A percentile compares a stretch with the other conserved stretches of the same genome.
Evolutionary conservation across 805 yeast genomes (phyloP).

Genomic region (Diddensiella transvaalensis): DNA sequence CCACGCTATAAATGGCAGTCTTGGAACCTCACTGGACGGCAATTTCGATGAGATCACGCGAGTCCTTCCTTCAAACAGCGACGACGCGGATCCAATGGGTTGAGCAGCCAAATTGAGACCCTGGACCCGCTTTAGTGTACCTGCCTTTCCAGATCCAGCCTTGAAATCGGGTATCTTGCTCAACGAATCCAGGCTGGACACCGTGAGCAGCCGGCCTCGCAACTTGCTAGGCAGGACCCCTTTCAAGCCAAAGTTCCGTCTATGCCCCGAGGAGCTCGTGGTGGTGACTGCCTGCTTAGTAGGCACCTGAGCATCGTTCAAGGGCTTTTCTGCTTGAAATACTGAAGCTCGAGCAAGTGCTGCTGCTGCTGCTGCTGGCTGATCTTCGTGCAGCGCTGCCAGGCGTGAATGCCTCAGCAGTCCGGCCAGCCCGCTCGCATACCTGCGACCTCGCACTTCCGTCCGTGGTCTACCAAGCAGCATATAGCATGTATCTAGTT

Average conservation of each 20-base stretch:
- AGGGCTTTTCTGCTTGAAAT: too few species aligned
- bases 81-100: background rate
- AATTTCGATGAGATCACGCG: background rate
- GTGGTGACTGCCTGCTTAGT: conserved; percentile 46
- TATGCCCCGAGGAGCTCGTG: conserved; percentile 54
- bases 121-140: conserved; percentile 62
- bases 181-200: conserved; percentile 63
- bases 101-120: conserved; percentile 46
- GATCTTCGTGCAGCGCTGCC: conserved; percentile 1
- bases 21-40: background rate
- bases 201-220: conserved; percentile 56
- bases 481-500: too few species aligned
- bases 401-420: conserved; percentile 9
- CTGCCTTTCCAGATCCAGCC: conserved; percentile 53
- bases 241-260: conserved; percentile 78
- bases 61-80: background rate
- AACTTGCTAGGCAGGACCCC: conserved; percentile 59
- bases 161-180: conserved; percentile 71
- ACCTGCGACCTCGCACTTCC: too few species aligned
- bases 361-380: background rate
- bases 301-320: too few species aligned
- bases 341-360: too few species aligned
- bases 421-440: conserved; percentile 2
- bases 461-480: too few species aligned
- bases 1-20: background rate